These are phyloP conservation scores for Aspergillus niger DNA, from an alignment of 2,329 filamentous ascomycete genomes.

Conservation along the genomic window DNA sequence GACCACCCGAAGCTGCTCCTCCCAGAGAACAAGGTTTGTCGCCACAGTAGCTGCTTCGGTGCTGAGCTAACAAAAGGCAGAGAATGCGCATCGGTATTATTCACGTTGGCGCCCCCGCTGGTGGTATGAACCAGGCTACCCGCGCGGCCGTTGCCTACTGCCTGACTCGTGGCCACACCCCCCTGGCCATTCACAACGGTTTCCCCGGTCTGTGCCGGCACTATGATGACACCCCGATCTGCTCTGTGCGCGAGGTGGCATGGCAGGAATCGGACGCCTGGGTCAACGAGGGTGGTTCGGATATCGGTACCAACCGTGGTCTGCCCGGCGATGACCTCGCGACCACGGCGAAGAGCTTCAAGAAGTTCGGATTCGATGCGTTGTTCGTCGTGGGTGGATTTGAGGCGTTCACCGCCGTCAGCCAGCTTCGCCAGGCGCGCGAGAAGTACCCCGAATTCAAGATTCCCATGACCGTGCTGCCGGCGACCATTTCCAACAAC, in stretches of 20 bases:
- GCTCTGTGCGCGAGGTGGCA: slow-evolving; percentile 79
- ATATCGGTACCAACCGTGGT: slow-evolving; percentile 96
- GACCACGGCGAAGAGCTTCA: slow-evolving; percentile 77
- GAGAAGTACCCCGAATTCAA: slow-evolving; percentile 79
- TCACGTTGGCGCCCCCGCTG: slow-evolving; percentile 93
- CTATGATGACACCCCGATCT: slow-evolving; percentile 77
- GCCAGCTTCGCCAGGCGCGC: slow-evolving; percentile 79
- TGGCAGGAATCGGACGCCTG: slow-evolving; percentile 96
- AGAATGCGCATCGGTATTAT: slow-evolving; percentile 93
- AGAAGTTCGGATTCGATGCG: slow-evolving; percentile 84
- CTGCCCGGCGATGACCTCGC: slow-evolving; percentile 86
- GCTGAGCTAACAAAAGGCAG: slow-evolving; percentile 49
- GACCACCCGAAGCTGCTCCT: slow-evolving; percentile 69
- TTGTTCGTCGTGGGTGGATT: slow-evolving; percentile 93
- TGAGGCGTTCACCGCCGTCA: slow-evolving; percentile 91
- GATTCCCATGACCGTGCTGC: slow-evolving; percentile 87
- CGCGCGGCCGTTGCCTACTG: slow-evolving; percentile 93
- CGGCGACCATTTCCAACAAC: slow-evolving; percentile 98
- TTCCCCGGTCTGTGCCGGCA: slow-evolving; percentile 93
- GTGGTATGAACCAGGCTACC: slow-evolving; percentile 97
- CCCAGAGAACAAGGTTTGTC: slow-evolving; percentile 67
- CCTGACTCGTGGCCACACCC: slow-evolving; percentile 85
- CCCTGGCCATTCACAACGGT: slow-evolving; percentile 91
- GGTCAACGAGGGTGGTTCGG: slow-evolving; percentile 95
- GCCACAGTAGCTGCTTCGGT: too few species aligned